These are phyloP conservation scores for Sapria himalayana DNA, from an alignment of 345 rosid genomes.

Conservation along the genomic window DNA sequence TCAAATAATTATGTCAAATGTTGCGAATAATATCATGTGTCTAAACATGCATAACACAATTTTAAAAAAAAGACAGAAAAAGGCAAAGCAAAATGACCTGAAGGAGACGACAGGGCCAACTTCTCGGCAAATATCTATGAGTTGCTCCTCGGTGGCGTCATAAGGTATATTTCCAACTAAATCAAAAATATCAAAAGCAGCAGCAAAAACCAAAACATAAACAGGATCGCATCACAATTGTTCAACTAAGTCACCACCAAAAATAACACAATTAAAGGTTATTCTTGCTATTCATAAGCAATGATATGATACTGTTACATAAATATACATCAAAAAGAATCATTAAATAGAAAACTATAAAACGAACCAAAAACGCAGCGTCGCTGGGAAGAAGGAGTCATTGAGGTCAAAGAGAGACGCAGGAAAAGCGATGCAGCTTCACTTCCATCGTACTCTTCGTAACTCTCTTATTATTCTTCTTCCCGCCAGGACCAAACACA, in stretches of 20 bases:
- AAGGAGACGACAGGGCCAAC: slow-evolving; percentile 97
- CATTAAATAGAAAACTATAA: slow-evolving; percentile 5
- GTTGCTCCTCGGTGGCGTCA: slow-evolving; percentile 94
- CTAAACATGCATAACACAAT: too few species aligned
- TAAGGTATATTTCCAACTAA: slow-evolving; percentile 97
- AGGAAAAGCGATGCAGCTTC: slow-evolving; percentile 45
- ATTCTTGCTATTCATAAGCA: slow-evolving; percentile 3
- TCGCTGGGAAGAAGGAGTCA: slow-evolving; percentile 58
- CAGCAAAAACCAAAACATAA: background rate
- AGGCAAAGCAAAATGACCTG: slow-evolving; percentile 70
- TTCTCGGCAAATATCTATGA: slow-evolving; percentile 86
- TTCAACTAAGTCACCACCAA: background rate
- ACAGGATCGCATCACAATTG: background rate
- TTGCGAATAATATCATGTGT: too few species aligned
- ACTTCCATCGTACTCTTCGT: slow-evolving; percentile 9
- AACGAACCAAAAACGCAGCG: slow-evolving; percentile 86
- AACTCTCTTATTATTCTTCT: background rate
- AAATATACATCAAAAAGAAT: background rate
- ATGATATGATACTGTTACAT: background rate
- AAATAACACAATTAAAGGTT: background rate
- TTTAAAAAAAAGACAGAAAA: too few species aligned
- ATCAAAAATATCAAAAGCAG: slow-evolving; percentile 2
- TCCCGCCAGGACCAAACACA: too few species aligned
- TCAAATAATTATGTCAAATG: too few species aligned
- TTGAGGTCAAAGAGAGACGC: slow-evolving; percentile 26